Base-by-base conservation (phyloP, 768 basidiomycete species). In the Dentipellis sp. region DNA sequence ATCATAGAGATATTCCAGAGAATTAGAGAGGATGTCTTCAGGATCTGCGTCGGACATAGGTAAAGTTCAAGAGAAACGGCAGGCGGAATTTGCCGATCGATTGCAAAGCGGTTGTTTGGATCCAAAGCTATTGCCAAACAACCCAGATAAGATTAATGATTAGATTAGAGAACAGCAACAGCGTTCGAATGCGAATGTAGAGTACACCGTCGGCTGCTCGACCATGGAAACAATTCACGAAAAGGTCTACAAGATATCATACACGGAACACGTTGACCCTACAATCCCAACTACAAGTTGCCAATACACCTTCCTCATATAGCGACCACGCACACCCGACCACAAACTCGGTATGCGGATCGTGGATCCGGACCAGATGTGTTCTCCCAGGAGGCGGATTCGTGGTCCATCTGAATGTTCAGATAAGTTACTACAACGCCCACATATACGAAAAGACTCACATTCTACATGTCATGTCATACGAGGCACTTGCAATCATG, bases 391-490 rank as follows among this genome's bases (percentile, higher is more conserved):
- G 75, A 22, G 76, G 63, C 10, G 84, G 79, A 48, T 70, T 73
- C n/a, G 84, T 85, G 58, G 81, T 81, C 91, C 91, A 94, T 62
- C 91, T 67, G 56, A 48, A 48, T 29, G 3, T 55, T 47, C 38
- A 40, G 14, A 19, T 22, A 42, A 58, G 35, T 12, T n/a, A 50
- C 51, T 53, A 40, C 11, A 29, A 29, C 29, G 6, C 29, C 29
- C 29, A 29, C 6, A 29, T 29, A 29, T 29, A 29, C 29, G 7
- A 11, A 39, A 51, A 10, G 34, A 78, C 86, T 67, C 75, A 97
- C 88, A 94, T 77, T 68, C 91, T 77, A 69, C 88, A 92, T 1
- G 93, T 93, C 95, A 97, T 98, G 66, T 98, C 95, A 71, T 97
- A 94, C 64, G 88, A 86, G 39, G 81, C 78, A 36, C 78, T 80